A percentile compares a stretch with the other conserved stretches of the same genome.
Conservation (phyloP, 2,329 filamentous ascomycete genomes). For the Hysterium pulicare region DNA sequence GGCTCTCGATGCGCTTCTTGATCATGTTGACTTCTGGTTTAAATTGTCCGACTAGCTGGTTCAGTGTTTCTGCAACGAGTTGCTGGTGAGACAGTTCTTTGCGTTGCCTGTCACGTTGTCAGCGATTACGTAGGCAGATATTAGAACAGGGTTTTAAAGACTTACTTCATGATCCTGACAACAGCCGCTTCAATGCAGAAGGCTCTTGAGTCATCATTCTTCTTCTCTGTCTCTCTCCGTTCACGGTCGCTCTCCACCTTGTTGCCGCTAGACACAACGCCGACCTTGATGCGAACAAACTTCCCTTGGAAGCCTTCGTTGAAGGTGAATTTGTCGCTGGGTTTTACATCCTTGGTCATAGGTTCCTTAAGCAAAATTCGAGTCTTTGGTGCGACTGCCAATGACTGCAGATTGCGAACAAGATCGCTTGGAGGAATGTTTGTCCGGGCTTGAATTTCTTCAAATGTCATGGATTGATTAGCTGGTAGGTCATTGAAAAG, state of each 20-base stretch:
- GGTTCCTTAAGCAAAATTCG: conserved; percentile 78
- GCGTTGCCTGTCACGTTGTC: conserved; percentile 56
- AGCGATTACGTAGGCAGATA: conserved; percentile 28
- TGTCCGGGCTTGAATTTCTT: conserved; percentile 80
- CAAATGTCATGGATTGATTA: conserved; percentile 54
- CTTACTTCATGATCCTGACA: conserved; percentile 83
- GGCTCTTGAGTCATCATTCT: conserved; percentile 68
- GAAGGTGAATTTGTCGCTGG: conserved; percentile 75
- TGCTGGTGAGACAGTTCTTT: conserved; percentile 68
- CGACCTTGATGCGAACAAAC: conserved; percentile 83
- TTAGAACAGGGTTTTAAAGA: conserved; percentile 15
- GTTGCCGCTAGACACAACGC: conserved; percentile 74
- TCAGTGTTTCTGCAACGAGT: conserved; percentile 68
- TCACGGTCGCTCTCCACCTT: conserved; percentile 75
- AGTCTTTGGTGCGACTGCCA: conserved; percentile 80
- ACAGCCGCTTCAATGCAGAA: conserved; percentile 74
- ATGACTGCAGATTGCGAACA: conserved; percentile 71
- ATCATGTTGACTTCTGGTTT: conserved; percentile 73
- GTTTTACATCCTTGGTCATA: conserved; percentile 70
- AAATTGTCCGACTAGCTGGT: conserved; percentile 67
- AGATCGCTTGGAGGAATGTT: conserved; percentile 75
- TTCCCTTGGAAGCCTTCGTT: conserved; percentile 80
- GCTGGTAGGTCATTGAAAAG: conserved; percentile 77
- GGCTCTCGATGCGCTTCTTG: conserved; percentile 75
- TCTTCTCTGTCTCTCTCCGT: conserved; percentile 68